phyloP scores from a whole-genome alignment of 164 flowering plant genomes.

The Piper betle region DNA sequence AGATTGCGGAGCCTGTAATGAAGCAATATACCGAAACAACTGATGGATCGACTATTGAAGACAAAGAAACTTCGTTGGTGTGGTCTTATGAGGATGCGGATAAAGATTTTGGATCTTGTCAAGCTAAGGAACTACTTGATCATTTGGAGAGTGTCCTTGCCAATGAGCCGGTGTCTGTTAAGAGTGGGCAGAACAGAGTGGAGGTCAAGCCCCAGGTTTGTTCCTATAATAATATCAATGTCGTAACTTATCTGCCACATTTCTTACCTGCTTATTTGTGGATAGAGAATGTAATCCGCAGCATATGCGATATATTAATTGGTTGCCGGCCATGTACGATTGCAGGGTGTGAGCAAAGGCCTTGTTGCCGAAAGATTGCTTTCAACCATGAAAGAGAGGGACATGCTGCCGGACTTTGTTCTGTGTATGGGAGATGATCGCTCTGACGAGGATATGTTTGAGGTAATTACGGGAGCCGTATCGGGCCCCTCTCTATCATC shows the following conservation, averaged over 20 bases:
- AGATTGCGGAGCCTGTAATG: slow-evolving; percentile 70
- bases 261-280: background rate
- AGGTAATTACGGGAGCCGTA: slow-evolving; percentile 39
- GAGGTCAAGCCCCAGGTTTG: slow-evolving; percentile 82
- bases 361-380: slow-evolving; percentile 48
- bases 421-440: slow-evolving; percentile 73
- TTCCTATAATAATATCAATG: background rate
- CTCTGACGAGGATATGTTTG: slow-evolving; percentile 80
- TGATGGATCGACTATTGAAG: slow-evolving; percentile 64
- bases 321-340: background rate
- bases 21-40: slow-evolving; percentile 61
- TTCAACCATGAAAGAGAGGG: slow-evolving; percentile 35
- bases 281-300: background rate
- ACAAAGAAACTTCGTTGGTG: slow-evolving; percentile 48
- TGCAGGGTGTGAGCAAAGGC: slow-evolving; percentile 82
- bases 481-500: slow-evolving; percentile 37
- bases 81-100: slow-evolving; percentile 71
- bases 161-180: slow-evolving; percentile 71
- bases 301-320: background rate
- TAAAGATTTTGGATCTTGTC: slow-evolving; percentile 74
- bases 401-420: slow-evolving; percentile 47
- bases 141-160: slow-evolving; percentile 80
- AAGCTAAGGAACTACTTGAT: slow-evolving; percentile 73
- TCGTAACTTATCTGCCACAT: background rate
- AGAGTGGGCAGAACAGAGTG: slow-evolving; percentile 49